phyloP scores from a whole-genome alignment of 305 asterid genomes.

The Fraxinus velutina region DNA sequence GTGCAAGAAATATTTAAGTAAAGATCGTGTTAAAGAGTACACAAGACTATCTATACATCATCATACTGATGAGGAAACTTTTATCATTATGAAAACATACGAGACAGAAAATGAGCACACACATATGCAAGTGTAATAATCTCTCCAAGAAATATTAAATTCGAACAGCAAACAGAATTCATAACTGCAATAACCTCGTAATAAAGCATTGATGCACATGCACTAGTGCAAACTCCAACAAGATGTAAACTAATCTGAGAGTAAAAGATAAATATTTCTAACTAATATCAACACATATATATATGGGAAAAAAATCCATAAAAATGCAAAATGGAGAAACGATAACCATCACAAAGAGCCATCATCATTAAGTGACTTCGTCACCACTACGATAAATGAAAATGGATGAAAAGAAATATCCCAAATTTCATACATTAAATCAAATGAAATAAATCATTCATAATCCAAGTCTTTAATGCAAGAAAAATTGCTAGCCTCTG shows the following conservation, averaged over 20 bases:
- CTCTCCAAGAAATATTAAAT: not conserved
- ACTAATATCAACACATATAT: not conserved
- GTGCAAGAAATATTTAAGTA: not conserved
- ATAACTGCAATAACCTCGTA: not conserved
- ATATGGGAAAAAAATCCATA: not conserved
- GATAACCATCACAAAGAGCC: not conserved
- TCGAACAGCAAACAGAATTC: not conserved
- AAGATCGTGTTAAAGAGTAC: not conserved
- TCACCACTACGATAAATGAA: not conserved
- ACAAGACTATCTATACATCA: not conserved
- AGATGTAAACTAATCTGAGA: not conserved
- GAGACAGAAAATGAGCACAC: not conserved
- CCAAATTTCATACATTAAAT: slow-evolving; percentile 36
- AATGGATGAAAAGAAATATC: slow-evolving; percentile 11
- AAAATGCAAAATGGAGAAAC: not conserved
- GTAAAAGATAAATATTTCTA: not conserved
- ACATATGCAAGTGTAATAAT: not conserved
- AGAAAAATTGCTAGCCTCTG: slow-evolving; percentile 34
- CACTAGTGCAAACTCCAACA: not conserved
- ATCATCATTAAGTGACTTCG: not conserved
- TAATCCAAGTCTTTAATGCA: slow-evolving; percentile 46
- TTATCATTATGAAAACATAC: not conserved
- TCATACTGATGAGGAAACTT: not conserved
- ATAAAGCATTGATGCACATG: not conserved
- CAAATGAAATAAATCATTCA: slow-evolving; percentile 36